Base-by-base conservation (phyloP, 495 filamentous ascomycete species). In the Penicillium odoratum region DNA sequence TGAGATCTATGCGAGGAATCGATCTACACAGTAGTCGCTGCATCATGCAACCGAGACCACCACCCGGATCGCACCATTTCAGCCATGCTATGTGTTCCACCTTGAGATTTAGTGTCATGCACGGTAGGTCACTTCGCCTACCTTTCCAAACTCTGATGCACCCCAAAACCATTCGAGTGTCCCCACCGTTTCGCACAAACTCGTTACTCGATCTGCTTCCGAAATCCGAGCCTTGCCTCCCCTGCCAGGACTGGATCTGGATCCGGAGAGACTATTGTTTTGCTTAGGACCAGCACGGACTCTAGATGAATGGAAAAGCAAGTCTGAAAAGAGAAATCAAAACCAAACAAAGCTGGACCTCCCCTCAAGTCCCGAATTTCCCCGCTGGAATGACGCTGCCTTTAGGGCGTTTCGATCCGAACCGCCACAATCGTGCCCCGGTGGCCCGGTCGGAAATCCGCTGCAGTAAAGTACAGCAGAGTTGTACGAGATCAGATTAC, bases 41-140 rank as follows among this genome's bases (percentile, higher is more conserved):
- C 54, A 65, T 62, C 42, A 48, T 53, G 55, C 52, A 56, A 59
- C 59, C 62, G 52, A 57, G 48, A 28, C 40, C 49, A 58, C 63
- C 61, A 64, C 51, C 56, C 60, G 56, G 64, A 61, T 63, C 59
- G 48, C 59, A 60, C 45, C 38, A 60, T 60, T 67, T 63, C 66
- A 69, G 66, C 64, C 64, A 68, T 63, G 44, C 48, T 49, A 57
- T 64, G 61, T 53, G 59, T 65, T 57, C 57, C 57, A 55, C 57
- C 51, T 53, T 57, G 57, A 60, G 61, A 67, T 62, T 64, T 60
- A 64, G 61, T 57, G 60, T 47, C 28, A 65, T 67, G 64, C 63
- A 69, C 54, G 66, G 61, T 67, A 69, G 61, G 66, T 69, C 66
- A 67, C 64, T 51, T 66, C 55, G 52, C 45, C 59, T 62, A 60